phyloP scores from a whole-genome alignment of 1,284 basidiomycete species.

The Microbotryomycetes sp. region DNA sequence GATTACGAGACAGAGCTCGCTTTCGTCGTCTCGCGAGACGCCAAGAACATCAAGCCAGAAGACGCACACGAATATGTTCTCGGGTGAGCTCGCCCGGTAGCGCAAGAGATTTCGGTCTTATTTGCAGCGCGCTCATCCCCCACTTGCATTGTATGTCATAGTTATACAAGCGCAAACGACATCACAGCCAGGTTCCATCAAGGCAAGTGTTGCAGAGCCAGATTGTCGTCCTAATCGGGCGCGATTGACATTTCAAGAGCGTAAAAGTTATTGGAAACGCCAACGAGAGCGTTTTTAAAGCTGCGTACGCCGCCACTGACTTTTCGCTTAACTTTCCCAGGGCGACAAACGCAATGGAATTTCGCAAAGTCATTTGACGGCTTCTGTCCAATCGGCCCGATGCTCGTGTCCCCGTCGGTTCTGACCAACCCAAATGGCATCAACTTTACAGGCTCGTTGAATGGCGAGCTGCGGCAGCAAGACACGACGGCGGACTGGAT shows the following conservation, averaged over 20 bases:
- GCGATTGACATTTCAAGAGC: slow-evolving; percentile 32
- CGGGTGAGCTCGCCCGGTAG: slow-evolving; percentile 8
- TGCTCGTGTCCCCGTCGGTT: slow-evolving; percentile 20
- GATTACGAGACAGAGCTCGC: slow-evolving; percentile 55
- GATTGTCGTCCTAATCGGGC: neutral
- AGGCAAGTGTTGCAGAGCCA: neutral
- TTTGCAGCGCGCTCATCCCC: too few species aligned
- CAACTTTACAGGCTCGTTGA: slow-evolving; percentile 37
- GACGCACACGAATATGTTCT: slow-evolving; percentile 53
- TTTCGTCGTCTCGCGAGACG: slow-evolving; percentile 74
- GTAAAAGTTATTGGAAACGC: slow-evolving; percentile 22
- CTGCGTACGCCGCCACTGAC: neutral
- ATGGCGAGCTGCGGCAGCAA: slow-evolving; percentile 41
- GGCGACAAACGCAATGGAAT: slow-evolving; percentile 41
- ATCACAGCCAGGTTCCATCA: slow-evolving; percentile 29
- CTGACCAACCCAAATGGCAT: slow-evolving; percentile 34
- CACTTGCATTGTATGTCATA: neutral
- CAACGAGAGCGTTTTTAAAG: neutral
- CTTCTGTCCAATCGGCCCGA: slow-evolving; percentile 43
- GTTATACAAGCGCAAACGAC: slow-evolving; percentile 41
- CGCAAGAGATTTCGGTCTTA: too few species aligned
- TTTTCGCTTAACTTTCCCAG: slow-evolving; percentile 1
- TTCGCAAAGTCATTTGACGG: slow-evolving; percentile 44
- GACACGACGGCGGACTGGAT: slow-evolving; percentile 40
- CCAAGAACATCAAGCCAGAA: slow-evolving; percentile 65